Evolutionary conservation across 108 stramenopile species (phyloP), one percentile per base, ranked within the genome.

Genomic region (Cyclotella sp.): DNA sequence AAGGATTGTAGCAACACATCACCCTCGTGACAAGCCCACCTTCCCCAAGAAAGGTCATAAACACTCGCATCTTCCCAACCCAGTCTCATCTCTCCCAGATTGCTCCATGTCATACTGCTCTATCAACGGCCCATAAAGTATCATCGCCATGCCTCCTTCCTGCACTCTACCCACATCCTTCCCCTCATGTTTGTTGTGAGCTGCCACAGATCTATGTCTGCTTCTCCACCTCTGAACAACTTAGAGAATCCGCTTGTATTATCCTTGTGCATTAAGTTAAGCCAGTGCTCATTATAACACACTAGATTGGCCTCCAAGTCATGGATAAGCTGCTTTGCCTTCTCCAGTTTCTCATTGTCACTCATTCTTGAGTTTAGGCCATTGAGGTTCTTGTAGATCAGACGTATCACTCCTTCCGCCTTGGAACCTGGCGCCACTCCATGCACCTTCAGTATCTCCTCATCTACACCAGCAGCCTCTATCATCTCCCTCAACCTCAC

Each of bases 161-260:
- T 57, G 55, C 55, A 57, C 55, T 8, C 24, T 57, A 24, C 55
- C 55, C 1, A 8, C 21, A 6, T 24, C 55, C 21, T 57, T 57
- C 1, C 55, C 55, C 24, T 57, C 55, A 57, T 57, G 55, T 24
- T 12, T 24, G 7, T 57, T 57, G 55, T 57, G 55, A 13, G 55
- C 55, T 4, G 55, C 55, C 55, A 57, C 55, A 3, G 21, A 57
- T 1, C 55, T 2, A 57, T 26, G 28, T 64, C 73, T 10, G 64
- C 55, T 26, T 75, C 73, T 8, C 63, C 64, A 15, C 71, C 71
- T 8, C 44, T 41, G 28, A 75, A 65, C 9, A 65, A 14, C 55
- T 57, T 7, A 2, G 21, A 57, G 24, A 54, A 26, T 7, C 55
- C 11, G 0, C 39, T 26, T 21, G 0, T 40, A 8, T 21, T 21